A percentile compares a stretch with the other conserved stretches of the same genome.
Conservation (phyloP, 2,329 filamentous ascomycete genomes). For the Cercospora zeae-maydis region DNA sequence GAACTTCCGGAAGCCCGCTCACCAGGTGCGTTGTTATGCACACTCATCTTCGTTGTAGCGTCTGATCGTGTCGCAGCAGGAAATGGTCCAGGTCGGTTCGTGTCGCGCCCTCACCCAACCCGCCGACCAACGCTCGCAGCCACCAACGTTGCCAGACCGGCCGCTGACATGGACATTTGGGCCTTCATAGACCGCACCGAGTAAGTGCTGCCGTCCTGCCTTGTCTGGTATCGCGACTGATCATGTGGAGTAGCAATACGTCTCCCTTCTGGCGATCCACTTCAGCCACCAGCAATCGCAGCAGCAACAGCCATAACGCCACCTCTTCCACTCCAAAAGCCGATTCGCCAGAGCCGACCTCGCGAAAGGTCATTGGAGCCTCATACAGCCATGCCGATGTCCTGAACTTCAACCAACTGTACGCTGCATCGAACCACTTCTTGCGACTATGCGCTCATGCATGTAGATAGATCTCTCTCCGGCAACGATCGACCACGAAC, state of each 20-base stretch:
- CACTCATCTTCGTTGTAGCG: neutral
- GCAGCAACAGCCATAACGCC: conserved; percentile 39
- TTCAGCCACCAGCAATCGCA: conserved; percentile 44
- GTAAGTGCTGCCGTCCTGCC: conserved; percentile 18
- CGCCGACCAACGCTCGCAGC: conserved; percentile 1
- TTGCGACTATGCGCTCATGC: conserved; percentile 5
- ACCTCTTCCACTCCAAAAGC: conserved; percentile 41
- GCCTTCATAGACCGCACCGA: conserved; percentile 37
- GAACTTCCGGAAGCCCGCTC: conserved; percentile 44
- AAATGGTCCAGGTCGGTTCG: conserved; percentile 99
- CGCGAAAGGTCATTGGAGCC: conserved; percentile 77
- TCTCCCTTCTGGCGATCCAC: conserved; percentile 82
- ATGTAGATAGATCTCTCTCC: conserved; percentile 26
- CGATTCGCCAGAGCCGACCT: conserved; percentile 53
- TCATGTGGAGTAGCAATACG: conserved; percentile 57
- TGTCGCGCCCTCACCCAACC: conserved; percentile 36
- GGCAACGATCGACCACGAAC: conserved; percentile 64
- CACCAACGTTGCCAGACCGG: neutral
- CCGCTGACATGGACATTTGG: conserved; percentile 41
- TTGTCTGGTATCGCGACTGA: neutral
- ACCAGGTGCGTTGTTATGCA: conserved; percentile 40
- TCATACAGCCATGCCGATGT: conserved; percentile 96
- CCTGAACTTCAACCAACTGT: conserved; percentile 81
- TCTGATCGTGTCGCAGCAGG: conserved; percentile 52
- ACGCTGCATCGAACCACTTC: conserved; percentile 35